Evolutionary conservation across 805 yeast species (phyloP), one percentile per base, ranked within the genome.

Genomic region (Cyberlindnera sargentensis): DNA sequence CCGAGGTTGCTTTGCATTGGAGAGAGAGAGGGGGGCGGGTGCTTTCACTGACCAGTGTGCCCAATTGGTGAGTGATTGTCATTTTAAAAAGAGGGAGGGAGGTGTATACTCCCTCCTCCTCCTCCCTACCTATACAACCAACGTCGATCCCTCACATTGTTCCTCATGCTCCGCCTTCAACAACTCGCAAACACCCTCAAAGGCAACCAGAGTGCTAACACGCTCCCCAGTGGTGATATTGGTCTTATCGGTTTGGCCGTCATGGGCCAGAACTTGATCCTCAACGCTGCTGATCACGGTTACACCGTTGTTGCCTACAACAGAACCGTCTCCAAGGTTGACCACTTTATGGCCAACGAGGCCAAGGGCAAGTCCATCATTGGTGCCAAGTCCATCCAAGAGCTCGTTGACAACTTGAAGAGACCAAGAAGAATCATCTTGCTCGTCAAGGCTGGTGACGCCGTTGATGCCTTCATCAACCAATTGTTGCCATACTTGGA

Each of bases 231-330:
- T 66, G 93, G 91, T 77, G 99, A 91, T 82, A 82, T 91, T 70
- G 99, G 97, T 71, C 86, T 91, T 68, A 90, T 93, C 65, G 99
- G 99, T 68, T 80, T 91, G 79, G 99, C 99, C 84, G 99, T 91
- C 58, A 91, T 91, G 99, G 99, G 99, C 72, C 95, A 86, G 78
- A 91, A 91, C 80, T 76, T 91, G 78, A 88, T 91, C 67, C 78
- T 91, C 57, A 91, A 91, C 72, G 95, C 95, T 63, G 99, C 99
- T 58, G 99, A 91, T 78, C 95, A 91, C 75, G 97, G 97, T 47
- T 91, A 79, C 78, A 88, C 96, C 55, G 98, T 93, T 61, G 96
- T 88, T 63, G 97, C 97, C 50, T 93, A 78, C 84, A 91, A 91
- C 93, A 88, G 99, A 82, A 93, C 98, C 48, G 87, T 82, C 49